These are phyloP conservation scores for Oenanthe javanica DNA, from an alignment of 140 eudicot genomes.

Conservation along the genomic window DNA sequence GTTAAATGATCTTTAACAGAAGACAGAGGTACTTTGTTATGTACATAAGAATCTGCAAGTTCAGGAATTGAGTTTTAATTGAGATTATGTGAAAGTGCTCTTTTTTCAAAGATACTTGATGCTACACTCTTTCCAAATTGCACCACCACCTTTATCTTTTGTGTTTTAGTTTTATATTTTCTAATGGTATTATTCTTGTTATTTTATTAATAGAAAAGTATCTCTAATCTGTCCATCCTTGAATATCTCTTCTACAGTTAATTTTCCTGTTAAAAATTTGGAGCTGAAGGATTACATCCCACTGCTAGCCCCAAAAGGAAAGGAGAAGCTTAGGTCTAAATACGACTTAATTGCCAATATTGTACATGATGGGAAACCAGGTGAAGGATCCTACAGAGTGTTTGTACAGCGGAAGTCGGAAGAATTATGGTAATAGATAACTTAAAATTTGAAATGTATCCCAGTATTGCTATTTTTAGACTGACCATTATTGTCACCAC, in stretches of 20 bases:
- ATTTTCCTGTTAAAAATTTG: slow-evolving; percentile 93
- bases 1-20: neutral
- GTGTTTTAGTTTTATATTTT: too few species aligned
- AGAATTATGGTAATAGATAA: slow-evolving; percentile 62
- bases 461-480: neutral
- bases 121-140: too few species aligned
- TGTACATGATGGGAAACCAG: slow-evolving; percentile 97
- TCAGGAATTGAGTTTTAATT: neutral
- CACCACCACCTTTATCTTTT: too few species aligned
- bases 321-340: slow-evolving; percentile 61
- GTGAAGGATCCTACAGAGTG: slow-evolving; percentile 91
- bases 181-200: too few species aligned
- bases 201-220: neutral
- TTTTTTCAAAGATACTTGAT: too few species aligned
- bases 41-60: neutral
- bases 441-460: neutral
- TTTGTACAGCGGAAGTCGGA: slow-evolving; percentile 97
- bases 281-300: slow-evolving; percentile 98
- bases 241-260: slow-evolving; percentile 32
- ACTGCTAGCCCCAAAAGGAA: slow-evolving; percentile 56
- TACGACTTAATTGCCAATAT: slow-evolving; percentile 89
- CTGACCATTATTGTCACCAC: neutral
- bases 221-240: neutral
- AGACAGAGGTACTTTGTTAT: neutral
- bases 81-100: too few species aligned